phyloP scores from a whole-genome alignment of 148 eudicot genomes.

The Polygonum maritimum region DNA sequence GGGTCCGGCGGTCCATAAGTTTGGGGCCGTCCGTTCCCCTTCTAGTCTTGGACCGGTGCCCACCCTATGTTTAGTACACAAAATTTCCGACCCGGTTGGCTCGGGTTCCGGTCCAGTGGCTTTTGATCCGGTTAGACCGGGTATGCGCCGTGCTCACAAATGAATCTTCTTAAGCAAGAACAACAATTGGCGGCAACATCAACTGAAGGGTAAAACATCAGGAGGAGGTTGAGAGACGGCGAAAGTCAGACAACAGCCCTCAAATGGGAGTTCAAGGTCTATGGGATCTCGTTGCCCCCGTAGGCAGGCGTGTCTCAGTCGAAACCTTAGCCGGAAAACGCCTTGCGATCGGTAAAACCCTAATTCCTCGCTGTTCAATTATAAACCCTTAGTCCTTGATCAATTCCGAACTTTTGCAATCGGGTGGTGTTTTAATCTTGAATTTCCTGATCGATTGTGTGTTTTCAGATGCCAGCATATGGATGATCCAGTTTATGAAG shows the following conservation, averaged over 20 bases:
- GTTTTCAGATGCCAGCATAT: conserved; percentile 83
- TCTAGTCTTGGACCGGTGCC: no score
- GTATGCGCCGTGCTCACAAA: no score
- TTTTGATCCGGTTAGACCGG: no score
- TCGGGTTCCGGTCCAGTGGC: no score
- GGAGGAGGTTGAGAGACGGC: neutral
- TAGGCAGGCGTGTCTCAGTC: conserved; percentile 98
- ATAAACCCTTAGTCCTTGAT: neutral
- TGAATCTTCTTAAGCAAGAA: neutral
- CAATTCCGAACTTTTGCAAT: neutral
- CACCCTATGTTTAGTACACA: no score
- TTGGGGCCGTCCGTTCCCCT: no score
- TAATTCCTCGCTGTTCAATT: conserved; percentile 9
- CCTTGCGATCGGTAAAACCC: conserved; percentile 75
- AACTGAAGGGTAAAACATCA: neutral
- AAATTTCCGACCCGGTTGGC: no score
- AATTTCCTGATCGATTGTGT: neutral
- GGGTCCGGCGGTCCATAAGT: no score
- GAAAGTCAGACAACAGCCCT: neutral
- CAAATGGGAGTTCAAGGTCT: conserved; percentile 87
- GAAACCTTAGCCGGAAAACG: conserved; percentile 91
- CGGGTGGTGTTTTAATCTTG: conserved; percentile 8
- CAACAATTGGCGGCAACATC: conserved; percentile 5
- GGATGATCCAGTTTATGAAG: conserved; percentile 97
- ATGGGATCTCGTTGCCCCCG: conserved; percentile 94